A percentile compares a stretch with the other conserved stretches of the same genome.
phyloP scores from a whole-genome alignment of 2,329 filamentous ascomycete species.

The Trichoderma sp. region DNA sequence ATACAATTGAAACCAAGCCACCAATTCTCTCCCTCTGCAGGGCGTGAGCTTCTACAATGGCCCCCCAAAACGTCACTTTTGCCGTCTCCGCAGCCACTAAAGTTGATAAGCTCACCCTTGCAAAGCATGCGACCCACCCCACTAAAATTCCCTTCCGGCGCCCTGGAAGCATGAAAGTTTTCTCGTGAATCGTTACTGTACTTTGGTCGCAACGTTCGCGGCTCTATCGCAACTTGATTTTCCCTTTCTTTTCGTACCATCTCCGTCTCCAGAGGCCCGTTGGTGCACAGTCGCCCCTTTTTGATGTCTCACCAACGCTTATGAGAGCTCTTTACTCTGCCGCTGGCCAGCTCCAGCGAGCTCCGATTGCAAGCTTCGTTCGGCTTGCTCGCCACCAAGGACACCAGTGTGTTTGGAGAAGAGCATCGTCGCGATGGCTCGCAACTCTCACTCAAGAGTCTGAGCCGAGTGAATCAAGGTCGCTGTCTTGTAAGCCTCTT shows the following conservation, averaged over 20 bases:
- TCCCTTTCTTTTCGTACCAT: neutral
- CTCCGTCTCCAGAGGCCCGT: neutral
- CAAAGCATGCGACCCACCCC: constrained; percentile 16
- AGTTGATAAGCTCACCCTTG: constrained; percentile 19
- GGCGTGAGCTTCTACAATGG: neutral
- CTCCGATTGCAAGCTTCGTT: constrained; percentile 50
- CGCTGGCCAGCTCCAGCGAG: constrained; percentile 44
- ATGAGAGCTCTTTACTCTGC: constrained; percentile 37
- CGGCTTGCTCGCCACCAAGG: constrained; percentile 52
- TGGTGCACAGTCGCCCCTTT: constrained; percentile 27
- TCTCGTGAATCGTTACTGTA: neutral
- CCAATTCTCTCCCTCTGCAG: neutral
- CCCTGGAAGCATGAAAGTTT: constrained; percentile 7
- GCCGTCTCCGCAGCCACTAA: constrained; percentile 7
- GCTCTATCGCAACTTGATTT: neutral
- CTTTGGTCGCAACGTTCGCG: neutral
- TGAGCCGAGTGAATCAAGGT: neutral
- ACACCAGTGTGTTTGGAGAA: constrained; percentile 41
- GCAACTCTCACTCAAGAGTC: constrained; percentile 36
- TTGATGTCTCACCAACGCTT: constrained; percentile 33
- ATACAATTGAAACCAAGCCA: neutral
- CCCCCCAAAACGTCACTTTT: constrained; percentile 2
- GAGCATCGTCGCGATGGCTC: constrained; percentile 48
- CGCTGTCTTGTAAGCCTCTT: constrained; percentile 44
- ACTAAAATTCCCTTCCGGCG: constrained; percentile 16